phyloP scores from a whole-genome alignment of 2,329 filamentous ascomycete genomes.

The Penicillium sp. region DNA sequence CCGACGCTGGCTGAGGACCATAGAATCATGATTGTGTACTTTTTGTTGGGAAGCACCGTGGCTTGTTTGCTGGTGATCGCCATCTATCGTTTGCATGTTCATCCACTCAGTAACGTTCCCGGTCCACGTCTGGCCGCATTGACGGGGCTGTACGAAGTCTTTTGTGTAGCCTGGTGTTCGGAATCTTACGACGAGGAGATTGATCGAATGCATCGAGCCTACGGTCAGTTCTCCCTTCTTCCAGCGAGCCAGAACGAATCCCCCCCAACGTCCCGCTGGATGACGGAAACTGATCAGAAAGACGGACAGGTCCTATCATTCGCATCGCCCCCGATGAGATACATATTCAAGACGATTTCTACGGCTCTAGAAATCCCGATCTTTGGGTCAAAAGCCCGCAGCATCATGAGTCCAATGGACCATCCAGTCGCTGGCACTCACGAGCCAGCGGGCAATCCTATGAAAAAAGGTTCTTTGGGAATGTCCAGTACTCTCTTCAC shows the following conservation, averaged over 20 bases:
- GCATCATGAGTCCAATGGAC: neutral
- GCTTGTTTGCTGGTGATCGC: slow-evolving; percentile 15
- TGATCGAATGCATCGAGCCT: slow-evolving; percentile 15
- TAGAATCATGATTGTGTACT: slow-evolving; percentile 13
- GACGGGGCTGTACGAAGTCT: slow-evolving; percentile 19
- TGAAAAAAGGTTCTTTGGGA: slow-evolving; percentile 14
- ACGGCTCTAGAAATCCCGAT: slow-evolving; percentile 6
- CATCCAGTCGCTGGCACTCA: slow-evolving; percentile 2
- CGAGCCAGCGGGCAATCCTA: neutral
- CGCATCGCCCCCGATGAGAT: slow-evolving; percentile 21
- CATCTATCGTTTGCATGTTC: slow-evolving; percentile 20
- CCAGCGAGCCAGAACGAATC: too few relatives aligned
- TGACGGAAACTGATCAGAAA: neutral
- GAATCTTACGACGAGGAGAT: slow-evolving; percentile 15
- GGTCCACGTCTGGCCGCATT: slow-evolving; percentile 18
- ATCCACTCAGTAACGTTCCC: slow-evolving; percentile 16
- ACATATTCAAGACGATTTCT: slow-evolving; percentile 15
- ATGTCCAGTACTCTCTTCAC: slow-evolving; percentile 12
- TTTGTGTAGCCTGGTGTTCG: slow-evolving; percentile 13
- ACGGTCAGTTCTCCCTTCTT: slow-evolving; percentile 7
- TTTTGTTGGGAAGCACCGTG: slow-evolving; percentile 17
- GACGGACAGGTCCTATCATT: slow-evolving; percentile 14
- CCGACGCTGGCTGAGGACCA: too few relatives aligned
- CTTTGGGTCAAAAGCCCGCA: slow-evolving; percentile 16
- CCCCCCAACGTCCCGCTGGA: neutral